Base-by-base conservation (phyloP, 805 yeast species). In the Kluyveromyces aestuarii region DNA sequence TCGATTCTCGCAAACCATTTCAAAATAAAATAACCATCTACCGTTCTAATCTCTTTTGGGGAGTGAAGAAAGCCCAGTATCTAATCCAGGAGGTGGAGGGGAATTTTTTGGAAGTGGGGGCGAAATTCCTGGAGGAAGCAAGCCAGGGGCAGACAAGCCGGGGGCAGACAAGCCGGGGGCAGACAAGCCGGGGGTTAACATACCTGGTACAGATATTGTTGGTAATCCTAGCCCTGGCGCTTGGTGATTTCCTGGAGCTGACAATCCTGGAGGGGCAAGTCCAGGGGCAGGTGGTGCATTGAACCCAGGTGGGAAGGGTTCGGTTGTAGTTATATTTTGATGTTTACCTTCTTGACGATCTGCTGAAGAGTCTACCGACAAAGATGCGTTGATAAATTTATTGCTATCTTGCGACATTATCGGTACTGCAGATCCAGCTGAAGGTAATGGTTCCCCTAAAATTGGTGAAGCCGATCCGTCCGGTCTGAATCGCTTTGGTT, bases 141-240 rank as follows among this genome's bases (percentile, higher is more conserved):
- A 18, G 13, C 41, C 47, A 13, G 51, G 42, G 19, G 51, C 33
- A 18, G 49, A 40, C 2, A 54, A 38, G 13, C 41, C 47, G 11
- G 51, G 42, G 19, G 51, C 33, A 18, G 49, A 40, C 2, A 54
- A 38, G 8, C 47, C 45, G 25, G 44, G 46, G 16, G 48, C 44
- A n/a, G 47, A 46, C 14, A 30, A 27, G 18, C 17, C 64, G 18
- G 69, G 60, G 18, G 59, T 49, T 4, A 57, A 37, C 37, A 52
- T 48, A 30, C 44, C 41, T 35, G 38, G 46, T 39, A 52, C 25
- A 37, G 48, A 43, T 37, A 41, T 44, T 21, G 45, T 37, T 18
- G 50, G 27, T 39, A 53, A 38, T 21, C 51, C 36, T 30, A 52
- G 35, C 3, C 48, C 52, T 2, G 56, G 51, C 35, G 56, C 44